These are phyloP conservation scores for Linnemannia elongata DNA, from an alignment of 192 early-diverging fungal species.

Conservation along the genomic window DNA sequence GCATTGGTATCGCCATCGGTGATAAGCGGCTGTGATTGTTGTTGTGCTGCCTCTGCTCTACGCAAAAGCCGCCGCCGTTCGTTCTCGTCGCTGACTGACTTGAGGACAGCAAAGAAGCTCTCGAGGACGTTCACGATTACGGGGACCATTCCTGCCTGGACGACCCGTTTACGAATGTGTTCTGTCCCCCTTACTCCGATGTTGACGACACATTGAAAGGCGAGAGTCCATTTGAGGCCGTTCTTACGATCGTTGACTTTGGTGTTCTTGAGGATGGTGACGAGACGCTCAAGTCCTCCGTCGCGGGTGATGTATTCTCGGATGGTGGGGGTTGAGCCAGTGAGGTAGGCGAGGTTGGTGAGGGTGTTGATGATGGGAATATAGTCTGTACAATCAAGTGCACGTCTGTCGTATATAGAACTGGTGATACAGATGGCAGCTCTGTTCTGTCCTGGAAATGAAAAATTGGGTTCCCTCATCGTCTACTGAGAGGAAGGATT, in stretches of 20 bases:
- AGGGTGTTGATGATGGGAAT: conserved; percentile 91
- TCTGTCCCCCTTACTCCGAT: conserved; percentile 88
- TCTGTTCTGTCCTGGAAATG: conserved; percentile 82
- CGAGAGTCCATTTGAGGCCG: conserved; percentile 85
- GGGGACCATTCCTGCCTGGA: conserved; percentile 87
- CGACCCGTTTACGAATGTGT: conserved; percentile 83
- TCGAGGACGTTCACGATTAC: conserved; percentile 87
- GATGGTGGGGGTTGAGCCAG: conserved; percentile 83
- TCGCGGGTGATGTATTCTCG: conserved; percentile 86
- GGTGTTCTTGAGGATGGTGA: conserved; percentile 82
- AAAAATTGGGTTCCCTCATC: conserved; percentile 90
- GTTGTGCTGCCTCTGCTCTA: conserved; percentile 34
- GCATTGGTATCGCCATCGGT: conserved; percentile 24
- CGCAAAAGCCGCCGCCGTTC: conserved; percentile 60
- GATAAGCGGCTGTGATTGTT: conserved; percentile 45
- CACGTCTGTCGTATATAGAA: conserved; percentile 92
- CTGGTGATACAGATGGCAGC: conserved; percentile 84
- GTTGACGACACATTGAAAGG: conserved; percentile 89
- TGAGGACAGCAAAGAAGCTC: conserved; percentile 67
- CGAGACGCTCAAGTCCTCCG: conserved; percentile 90
- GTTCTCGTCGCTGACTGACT: conserved; percentile 66
- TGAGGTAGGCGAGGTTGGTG: conserved; percentile 89
- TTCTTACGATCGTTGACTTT: conserved; percentile 77
- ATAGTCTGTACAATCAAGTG: conserved; percentile 92
- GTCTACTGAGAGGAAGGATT: conserved; percentile 38